Conservation (phyloP, 495 filamentous ascomycete genomes). For the Annulohypoxylon nitens region DNA sequence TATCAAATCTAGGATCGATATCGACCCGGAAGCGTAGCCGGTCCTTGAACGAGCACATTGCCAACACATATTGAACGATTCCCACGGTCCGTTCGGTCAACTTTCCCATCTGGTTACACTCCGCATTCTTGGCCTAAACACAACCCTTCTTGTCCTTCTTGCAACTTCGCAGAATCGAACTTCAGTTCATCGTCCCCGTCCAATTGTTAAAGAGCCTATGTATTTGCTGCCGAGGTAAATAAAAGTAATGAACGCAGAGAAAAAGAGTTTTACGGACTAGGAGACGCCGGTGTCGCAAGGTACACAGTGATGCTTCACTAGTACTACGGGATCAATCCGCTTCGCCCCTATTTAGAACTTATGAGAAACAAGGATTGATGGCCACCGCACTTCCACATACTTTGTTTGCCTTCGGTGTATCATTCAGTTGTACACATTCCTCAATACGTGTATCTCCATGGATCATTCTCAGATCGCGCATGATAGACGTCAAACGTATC, state of each 20-base stretch:
- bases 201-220: too few relatives aligned
- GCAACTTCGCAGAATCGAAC: not conserved
- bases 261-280: too few relatives aligned
- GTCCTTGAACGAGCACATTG: too few relatives aligned
- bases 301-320: not conserved
- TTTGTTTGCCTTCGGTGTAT: not conserved
- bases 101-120: too few relatives aligned
- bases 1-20: too few relatives aligned
- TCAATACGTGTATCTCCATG: not conserved
- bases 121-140: too few relatives aligned
- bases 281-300: too few relatives aligned
- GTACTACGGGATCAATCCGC: not conserved
- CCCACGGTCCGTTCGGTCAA: too few relatives aligned
- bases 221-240: too few relatives aligned
- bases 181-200: not conserved
- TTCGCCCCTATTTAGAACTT: not conserved
- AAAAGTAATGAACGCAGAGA: too few relatives aligned
- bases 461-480: not conserved
- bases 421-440: not conserved
- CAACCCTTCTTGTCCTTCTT: not conserved
- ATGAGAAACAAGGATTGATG: not conserved
- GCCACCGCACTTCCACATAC: not conserved
- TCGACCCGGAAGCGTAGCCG: too few relatives aligned
- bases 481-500: not conserved
- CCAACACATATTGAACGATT: too few relatives aligned